Conservation (phyloP, 129 eudicot species). For the Pittosporum tobira region DNA sequence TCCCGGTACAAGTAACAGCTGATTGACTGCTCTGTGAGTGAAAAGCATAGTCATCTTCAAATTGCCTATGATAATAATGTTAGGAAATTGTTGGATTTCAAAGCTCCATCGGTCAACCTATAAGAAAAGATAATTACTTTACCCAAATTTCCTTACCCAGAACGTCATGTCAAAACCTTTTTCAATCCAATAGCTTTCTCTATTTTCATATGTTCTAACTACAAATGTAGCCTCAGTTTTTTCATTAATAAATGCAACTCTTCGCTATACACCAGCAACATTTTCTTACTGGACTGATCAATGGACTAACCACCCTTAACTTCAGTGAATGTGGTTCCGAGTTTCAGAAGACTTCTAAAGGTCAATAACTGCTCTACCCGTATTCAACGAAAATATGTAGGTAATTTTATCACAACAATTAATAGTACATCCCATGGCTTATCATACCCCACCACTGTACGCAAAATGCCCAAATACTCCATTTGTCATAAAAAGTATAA, state of each 20-base stretch:
- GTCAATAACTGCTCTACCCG: neutral
- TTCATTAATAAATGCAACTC: too few species aligned
- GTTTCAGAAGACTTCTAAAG: too few species aligned
- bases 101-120: neutral
- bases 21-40: neutral
- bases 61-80: neutral
- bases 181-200: neutral
- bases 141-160: neutral
- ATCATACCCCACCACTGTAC: neutral
- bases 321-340: too few species aligned
- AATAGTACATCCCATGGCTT: neutral
- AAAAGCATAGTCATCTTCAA: neutral
- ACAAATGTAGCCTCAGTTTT: neutral
- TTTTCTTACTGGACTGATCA: too few species aligned
- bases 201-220: neutral
- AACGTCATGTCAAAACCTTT: neutral
- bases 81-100: too few species aligned
- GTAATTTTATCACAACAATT: neutral
- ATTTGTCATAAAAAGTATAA: neutral
- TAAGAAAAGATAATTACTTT: neutral
- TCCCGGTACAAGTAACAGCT: neutral
- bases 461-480: neutral
- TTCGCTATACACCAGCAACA: too few species aligned
- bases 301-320: too few species aligned
- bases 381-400: neutral